Evolutionary conservation across 2,329 filamentous ascomycete species (phyloP), one percentile per base, ranked within the genome.

Genomic region (Arthrobotrys iridis): DNA sequence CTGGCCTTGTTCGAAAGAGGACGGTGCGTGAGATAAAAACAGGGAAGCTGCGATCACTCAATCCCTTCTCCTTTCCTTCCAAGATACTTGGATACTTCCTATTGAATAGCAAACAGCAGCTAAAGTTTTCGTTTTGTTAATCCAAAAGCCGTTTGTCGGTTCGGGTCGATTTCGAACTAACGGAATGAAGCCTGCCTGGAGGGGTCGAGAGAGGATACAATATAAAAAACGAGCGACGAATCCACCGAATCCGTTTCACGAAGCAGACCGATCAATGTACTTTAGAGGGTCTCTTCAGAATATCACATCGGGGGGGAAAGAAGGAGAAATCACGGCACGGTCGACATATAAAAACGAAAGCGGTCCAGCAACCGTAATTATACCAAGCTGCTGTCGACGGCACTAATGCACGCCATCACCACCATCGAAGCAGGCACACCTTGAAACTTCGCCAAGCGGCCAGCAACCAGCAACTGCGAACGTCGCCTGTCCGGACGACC

Each of bases 21-120:
- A 73, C 68, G 60, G 68, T 73, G 58, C 33, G 50, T 59, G 59
- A 73, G 50, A 73, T 73, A 43, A 52, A 71, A 62, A 50, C 59
- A 72, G 58, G 59, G 68, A 63, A 62, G 57, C 58, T 50, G 28
- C 35, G 50, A 37, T 55, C 6, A 24, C n/a, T 24, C 22, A 46
- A 24, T 46, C 20, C 28, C 26, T 7, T 41, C 37, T 62, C 40
- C 15, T 35, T 35, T 59, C 3, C 20, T 59, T 11, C 33, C 26
- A 33, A 26, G n/a, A 40, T 26, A 24, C 18, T 11, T 26, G 33
- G 33, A 10, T 37, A 35, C 45, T 48, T 48, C 45, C 37, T 4
- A 40, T 40, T 8, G 11, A 33, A 11, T 40, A n/a, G n/a, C n/a
- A 40, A 40, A 4, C 37, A n/a, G 37, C 15, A 6, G 30, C n/a